phyloP scores from a whole-genome alignment of 2,329 filamentous ascomycete species.

The Colletotrichum sp. region DNA sequence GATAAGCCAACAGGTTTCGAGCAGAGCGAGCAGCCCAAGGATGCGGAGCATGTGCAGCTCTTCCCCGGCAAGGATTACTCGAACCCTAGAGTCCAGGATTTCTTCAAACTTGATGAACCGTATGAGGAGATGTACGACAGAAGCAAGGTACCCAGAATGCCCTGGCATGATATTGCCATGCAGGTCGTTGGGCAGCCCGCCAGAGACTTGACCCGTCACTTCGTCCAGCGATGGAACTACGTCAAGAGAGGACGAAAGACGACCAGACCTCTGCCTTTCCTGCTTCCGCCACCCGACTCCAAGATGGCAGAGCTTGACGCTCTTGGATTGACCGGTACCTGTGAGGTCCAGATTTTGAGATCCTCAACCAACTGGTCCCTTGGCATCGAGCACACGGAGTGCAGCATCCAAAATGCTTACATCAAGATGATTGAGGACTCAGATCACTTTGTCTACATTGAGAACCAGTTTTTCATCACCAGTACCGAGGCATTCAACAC shows the following conservation, averaged over 20 bases:
- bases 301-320: constrained; percentile 84
- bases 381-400: constrained; percentile 85
- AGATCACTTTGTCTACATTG: constrained; percentile 97
- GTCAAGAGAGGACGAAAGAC: constrained; percentile 91
- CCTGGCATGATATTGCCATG: constrained; percentile 98
- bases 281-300: constrained; percentile 93
- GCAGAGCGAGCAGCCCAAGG: constrained; percentile 75
- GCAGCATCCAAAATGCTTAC: constrained; percentile 96
- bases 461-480: constrained; percentile 98
- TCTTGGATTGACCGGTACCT: constrained; percentile 89
- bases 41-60: constrained; percentile 92
- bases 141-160: constrained; percentile 88
- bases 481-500: constrained; percentile 88
- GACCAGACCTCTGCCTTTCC: constrained; percentile 89
- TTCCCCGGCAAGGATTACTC: constrained; percentile 99
- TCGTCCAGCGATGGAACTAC: constrained; percentile 98
- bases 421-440: constrained; percentile 93
- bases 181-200: constrained; percentile 96
- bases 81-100: constrained; percentile 93
- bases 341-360: constrained; percentile 93
- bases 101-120: constrained; percentile 89
- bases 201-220: constrained; percentile 91
- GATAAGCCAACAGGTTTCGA: constrained; percentile 97
- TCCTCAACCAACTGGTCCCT: constrained; percentile 93
- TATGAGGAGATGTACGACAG: constrained; percentile 99